Conservation (phyloP, 805 yeast species). For the Cyberlindnera maclurae region DNA sequence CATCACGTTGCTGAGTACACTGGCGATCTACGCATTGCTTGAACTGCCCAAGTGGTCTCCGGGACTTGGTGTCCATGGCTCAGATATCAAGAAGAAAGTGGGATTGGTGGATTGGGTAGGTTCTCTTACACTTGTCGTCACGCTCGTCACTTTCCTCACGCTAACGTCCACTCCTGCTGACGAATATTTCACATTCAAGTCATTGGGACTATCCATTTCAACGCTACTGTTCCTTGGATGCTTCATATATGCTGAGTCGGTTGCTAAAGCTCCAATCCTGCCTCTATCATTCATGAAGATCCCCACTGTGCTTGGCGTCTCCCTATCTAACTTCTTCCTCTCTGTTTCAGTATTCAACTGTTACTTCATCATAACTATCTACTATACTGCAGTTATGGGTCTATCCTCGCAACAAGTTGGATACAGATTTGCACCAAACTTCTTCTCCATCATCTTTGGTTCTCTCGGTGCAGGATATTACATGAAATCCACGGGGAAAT, state of each 20-base stretch:
- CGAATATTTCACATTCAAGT: constrained; percentile 33
- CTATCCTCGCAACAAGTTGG: constrained; percentile 54
- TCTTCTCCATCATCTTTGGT: constrained; percentile 50
- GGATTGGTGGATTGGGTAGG: constrained; percentile 52
- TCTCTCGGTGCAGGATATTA: constrained; percentile 58
- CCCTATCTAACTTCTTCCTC: constrained; percentile 53
- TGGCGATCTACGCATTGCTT: constrained; percentile 30
- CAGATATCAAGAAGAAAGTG: constrained; percentile 38
- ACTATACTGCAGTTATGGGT: constrained; percentile 46
- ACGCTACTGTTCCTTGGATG: constrained; percentile 31
- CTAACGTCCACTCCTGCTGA: constrained; percentile 51
- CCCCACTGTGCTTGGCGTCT: constrained; percentile 56
- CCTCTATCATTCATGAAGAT: constrained; percentile 50
- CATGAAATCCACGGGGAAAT: constrained; percentile 58
- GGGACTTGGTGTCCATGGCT: constrained; percentile 42
- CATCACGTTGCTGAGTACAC: constrained; percentile 38
- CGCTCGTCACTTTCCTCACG: constrained; percentile 38
- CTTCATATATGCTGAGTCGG: constrained; percentile 38
- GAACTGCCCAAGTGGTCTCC: constrained; percentile 43
- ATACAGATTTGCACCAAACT: constrained; percentile 50
- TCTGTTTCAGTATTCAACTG: constrained; percentile 34
- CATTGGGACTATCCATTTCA: constrained; percentile 24
- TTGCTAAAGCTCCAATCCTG: constrained; percentile 50
- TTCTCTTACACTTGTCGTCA: constrained; percentile 36
- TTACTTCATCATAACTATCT: constrained; percentile 55